Conservation (phyloP, 2,329 filamentous ascomycete genomes). For the Penicillium sp. region DNA sequence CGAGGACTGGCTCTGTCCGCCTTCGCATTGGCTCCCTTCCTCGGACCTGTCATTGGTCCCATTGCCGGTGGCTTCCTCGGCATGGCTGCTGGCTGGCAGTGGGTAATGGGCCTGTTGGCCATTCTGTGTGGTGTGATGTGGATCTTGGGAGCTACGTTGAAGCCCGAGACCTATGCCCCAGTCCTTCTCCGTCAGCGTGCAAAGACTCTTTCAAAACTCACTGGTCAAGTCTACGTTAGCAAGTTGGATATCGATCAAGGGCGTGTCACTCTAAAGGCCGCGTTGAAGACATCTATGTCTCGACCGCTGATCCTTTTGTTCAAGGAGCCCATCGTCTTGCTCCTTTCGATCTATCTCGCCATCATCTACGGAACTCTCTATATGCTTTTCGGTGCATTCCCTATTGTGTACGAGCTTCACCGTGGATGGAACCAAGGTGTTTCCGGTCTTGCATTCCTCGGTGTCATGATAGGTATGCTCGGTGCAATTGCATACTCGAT, state of each 20-base stretch:
- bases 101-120: constrained; percentile 65
- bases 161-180: constrained; percentile 49
- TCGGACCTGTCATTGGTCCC: constrained; percentile 66
- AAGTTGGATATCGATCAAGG: constrained; percentile 45
- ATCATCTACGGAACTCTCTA: constrained; percentile 56
- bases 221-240: constrained; percentile 52
- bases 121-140: constrained; percentile 65
- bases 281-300: constrained; percentile 51
- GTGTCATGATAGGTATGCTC: constrained; percentile 48
- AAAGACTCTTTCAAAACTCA: constrained; percentile 48
- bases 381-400: constrained; percentile 56
- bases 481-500: constrained; percentile 44
- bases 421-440: constrained; percentile 52
- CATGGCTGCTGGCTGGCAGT: constrained; percentile 66
- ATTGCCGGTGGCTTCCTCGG: constrained; percentile 69
- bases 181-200: constrained; percentile 55
- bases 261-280: constrained; percentile 39
- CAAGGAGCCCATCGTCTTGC: constrained; percentile 53
- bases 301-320: constrained; percentile 53
- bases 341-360: constrained; percentile 53
- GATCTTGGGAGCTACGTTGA: constrained; percentile 32
- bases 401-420: constrained; percentile 49
- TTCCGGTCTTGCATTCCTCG: constrained; percentile 51
- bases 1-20: constrained; percentile 61
- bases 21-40: constrained; percentile 67